Base-by-base conservation (phyloP, 2,329 filamentous ascomycete genomes). In the Pestalotiopsis sp. region DNA sequence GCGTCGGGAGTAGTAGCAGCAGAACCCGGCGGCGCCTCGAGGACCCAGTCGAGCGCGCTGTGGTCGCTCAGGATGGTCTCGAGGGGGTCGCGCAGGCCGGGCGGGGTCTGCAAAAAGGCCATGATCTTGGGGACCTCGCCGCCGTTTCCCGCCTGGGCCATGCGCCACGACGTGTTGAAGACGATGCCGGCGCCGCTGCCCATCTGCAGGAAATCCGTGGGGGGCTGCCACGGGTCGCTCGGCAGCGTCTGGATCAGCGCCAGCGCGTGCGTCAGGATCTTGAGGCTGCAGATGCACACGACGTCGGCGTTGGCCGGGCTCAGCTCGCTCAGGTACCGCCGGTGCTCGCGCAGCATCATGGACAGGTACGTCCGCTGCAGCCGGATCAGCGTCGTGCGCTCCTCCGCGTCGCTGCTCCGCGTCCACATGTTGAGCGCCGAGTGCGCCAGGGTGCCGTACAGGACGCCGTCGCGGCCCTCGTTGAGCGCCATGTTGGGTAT, bases 391-490 rank as follows among this genome's bases (percentile, higher is more conserved):
- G 76, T 74, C n/a, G 74, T 74, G 17, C 76, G 74, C 64, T 77
- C 75, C 39, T 72, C 66, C 25, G 71, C 68, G 36, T 73, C 71
- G 25, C 69, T 73, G 62, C 73, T 74, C 49, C 62, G 70, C 11
- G 75, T 75, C 78, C 79, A 81, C 71, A 80, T 71, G 68, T 79
- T 76, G 20, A 82, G 73, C n/a, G 80, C 80, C 13, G 80, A 78
- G 67, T 79, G 78, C 9, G 80, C 80, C 23, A 81, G 69, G 39
- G 78, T 74, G 61, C 76, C 74, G 71, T 81, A 78, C 52, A 81
- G 76, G 17, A 82, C 75, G 58, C 73, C 72, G 62, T 72, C 75
- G 31, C 75, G 73, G 52, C 79, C 78, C 49, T 80, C 72, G 45
- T 74, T 72, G 64, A 80, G 72, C 5, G 78, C 76, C 71, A 80